Conservation (phyloP, 2,329 filamentous ascomycete genomes). For the Cyclaneusma minus region DNA sequence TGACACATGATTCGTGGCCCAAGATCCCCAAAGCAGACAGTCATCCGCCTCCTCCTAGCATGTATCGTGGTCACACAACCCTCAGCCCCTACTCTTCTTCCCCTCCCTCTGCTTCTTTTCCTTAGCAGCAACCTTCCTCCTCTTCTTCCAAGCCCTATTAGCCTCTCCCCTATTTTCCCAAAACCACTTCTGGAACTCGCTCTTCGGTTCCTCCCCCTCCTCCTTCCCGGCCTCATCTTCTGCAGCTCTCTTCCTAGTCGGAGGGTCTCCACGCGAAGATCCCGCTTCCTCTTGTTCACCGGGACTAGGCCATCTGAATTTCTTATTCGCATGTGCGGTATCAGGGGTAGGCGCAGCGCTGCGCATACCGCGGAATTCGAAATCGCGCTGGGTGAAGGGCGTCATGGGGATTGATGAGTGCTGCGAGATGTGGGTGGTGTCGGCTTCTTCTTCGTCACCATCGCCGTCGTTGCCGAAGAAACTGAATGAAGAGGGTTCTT, state of each 20-base stretch:
- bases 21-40: no score
- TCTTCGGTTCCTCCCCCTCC: constrained; percentile 14
- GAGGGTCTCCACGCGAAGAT: constrained; percentile 6
- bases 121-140: constrained; percentile 46
- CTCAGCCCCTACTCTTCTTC: constrained; percentile 27
- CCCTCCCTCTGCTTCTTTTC: constrained; percentile 53
- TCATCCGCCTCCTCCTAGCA: no score
- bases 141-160: constrained; percentile 50
- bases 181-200: constrained; percentile 51
- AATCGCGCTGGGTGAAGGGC: constrained; percentile 66
- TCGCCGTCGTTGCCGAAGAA: constrained; percentile 53
- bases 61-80: no score
- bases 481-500: constrained; percentile 45
- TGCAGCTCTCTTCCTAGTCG: constrained; percentile 3
- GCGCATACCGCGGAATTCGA: constrained; percentile 58
- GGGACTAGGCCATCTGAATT: constrained; percentile 39
- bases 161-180: constrained; percentile 51
- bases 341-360: constrained; percentile 93
- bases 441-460: constrained; percentile 30
- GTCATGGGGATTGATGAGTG: constrained; percentile 53
- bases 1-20: no score
- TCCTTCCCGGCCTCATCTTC: constrained; percentile 17
- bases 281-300: constrained; percentile 27
- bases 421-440: no score
- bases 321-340: constrained; percentile 60